Percentiles rank a stretch among this genome's conserved stretches.
Conservation (phyloP, 768 basidiomycete genomes). For the Tulasnella calospora region DNA sequence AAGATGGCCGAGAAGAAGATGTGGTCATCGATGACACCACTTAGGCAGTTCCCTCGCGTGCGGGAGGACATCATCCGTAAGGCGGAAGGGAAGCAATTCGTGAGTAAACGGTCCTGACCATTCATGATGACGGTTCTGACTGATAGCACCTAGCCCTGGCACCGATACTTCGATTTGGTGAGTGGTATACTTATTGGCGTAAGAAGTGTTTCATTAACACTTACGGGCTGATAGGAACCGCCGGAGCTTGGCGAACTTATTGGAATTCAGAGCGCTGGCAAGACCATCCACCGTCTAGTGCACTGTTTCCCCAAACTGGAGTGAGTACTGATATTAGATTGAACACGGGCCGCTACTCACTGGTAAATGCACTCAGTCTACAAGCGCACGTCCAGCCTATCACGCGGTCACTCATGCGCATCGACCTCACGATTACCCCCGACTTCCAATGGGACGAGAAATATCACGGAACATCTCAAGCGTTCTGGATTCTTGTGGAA, state of each 20-base stretch:
- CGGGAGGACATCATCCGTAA: conserved; percentile 80
- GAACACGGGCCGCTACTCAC: background rate
- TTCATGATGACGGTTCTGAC: background rate
- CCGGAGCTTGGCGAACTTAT: conserved; percentile 95
- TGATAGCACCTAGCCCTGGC: conserved; percentile 63
- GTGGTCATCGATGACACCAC: conserved; percentile 98
- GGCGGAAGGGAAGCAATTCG: conserved; percentile 97
- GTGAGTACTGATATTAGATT: conserved; percentile 40
- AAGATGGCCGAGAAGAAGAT: conserved; percentile 91
- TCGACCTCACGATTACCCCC: conserved; percentile 91
- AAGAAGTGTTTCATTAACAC: too few relatives aligned
- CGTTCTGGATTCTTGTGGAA: conserved; percentile 90
- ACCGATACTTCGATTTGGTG: conserved; percentile 89
- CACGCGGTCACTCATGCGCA: conserved; percentile 83
- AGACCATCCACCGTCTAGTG: conserved; percentile 84
- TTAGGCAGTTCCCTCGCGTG: conserved; percentile 91
- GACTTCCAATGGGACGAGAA: conserved; percentile 99
- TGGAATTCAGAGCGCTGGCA: conserved; percentile 88
- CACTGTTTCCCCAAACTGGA: conserved; percentile 96
- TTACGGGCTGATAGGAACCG: conserved; percentile 45
- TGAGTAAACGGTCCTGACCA: conserved; percentile 38
- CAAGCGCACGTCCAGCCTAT: conserved; percentile 97
- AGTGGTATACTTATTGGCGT: conserved; percentile 25
- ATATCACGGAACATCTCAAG: conserved; percentile 80
- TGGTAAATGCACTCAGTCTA: conserved; percentile 44